Evolutionary conservation across 768 basidiomycete genomes (phyloP), one percentile per base, ranked within the genome.

Genomic region (Dioszegia crocea): DNA sequence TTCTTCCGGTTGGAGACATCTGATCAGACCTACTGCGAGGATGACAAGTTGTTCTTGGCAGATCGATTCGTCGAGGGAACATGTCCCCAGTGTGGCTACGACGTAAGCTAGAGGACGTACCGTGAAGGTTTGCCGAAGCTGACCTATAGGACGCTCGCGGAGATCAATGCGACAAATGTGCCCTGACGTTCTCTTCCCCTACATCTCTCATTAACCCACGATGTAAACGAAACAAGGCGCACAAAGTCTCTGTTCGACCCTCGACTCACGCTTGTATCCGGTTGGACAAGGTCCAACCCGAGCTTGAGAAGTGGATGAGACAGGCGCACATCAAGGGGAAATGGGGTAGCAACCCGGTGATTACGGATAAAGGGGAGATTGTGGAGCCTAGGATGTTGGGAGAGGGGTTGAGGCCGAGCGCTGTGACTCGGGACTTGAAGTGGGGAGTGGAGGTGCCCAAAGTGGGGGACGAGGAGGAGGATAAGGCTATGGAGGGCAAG

Each of bases 51-150:
- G 87, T 99, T 96, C 80, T 79, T 99, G 33, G 96, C 96, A 19
- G 96, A 99, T 78, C 87, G 96, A 55, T 98, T 88, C 78, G 93
- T 98, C 0, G 94, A 98, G 77, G 96, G 96, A n/a, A 90, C 84
- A 31, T 99, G 96, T 74, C 96, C 96, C 0, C 83, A 96, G 77
- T 98, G 96, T 73, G 83, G 83, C 47, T 91, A 86, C 63, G 87
- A 91, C 59, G 88, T 88, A 60, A 65, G 83, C 70, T 24, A 4
- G 8, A 14, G 17, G n/a, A 3, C 21, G 10, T 14, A 31, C 49
- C 16, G 8, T 48, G 4, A 21, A 16, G 57, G 23, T 10, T 41
- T 29, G 41, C 41, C 12, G 23, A 40, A 24, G 43, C 43, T 44
- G 26, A 38, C 40, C 41, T 24, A 14, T 5, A 91, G 88, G 96